Conservation (phyloP, 495 filamentous ascomycete genomes). For the Podospora didyma region DNA sequence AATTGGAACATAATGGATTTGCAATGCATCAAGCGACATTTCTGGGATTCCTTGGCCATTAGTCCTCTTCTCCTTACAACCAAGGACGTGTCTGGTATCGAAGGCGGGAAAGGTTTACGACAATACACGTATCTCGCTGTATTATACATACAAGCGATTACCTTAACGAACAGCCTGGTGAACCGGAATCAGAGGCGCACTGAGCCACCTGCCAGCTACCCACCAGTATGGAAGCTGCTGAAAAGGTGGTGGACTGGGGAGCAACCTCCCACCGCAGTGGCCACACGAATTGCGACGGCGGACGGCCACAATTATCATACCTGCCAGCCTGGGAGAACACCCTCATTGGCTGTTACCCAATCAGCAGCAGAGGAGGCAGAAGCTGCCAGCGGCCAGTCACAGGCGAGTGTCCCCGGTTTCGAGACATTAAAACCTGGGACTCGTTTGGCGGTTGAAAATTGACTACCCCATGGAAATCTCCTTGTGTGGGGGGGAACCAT, state of each 20-base stretch:
- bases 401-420: not conserved
- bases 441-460: not conserved
- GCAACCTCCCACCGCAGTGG: not conserved
- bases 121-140: too few relatives aligned
- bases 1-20: not conserved
- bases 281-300: constrained; percentile 1
- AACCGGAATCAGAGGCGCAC: too few relatives aligned
- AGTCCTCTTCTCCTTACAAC: not conserved
- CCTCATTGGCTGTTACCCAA: not conserved
- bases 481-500: not conserved
- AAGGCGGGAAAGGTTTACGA: too few relatives aligned
- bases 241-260: not conserved
- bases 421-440: not conserved
- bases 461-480: not conserved
- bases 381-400: not conserved
- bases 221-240: too few relatives aligned
- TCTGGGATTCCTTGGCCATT: not conserved
- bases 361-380: too few relatives aligned
- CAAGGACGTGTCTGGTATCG: not conserved
- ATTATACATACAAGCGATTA: too few relatives aligned
- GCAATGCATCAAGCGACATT: not conserved
- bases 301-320: not conserved
- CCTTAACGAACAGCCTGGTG: too few relatives aligned
- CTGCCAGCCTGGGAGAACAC: not conserved
- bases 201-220: too few relatives aligned